phyloP scores from a whole-genome alignment of 805 yeast species.

The Komagataella ulmi region DNA sequence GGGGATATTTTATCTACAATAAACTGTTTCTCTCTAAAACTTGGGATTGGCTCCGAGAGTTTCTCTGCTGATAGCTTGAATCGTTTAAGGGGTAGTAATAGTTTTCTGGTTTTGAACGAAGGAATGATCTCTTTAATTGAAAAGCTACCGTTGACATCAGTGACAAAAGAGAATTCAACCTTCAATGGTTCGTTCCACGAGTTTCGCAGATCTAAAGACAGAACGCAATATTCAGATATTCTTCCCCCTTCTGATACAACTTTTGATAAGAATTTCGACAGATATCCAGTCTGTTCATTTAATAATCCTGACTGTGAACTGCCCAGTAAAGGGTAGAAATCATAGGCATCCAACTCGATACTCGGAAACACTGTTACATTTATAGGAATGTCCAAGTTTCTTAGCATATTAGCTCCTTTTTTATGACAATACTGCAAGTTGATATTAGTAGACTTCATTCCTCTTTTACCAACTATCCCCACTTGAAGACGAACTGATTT shows the following conservation, averaged over 20 bases:
- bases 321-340: slow-evolving; percentile 45
- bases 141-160: neutral
- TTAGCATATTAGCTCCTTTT: slow-evolving; percentile 24
- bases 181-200: slow-evolving; percentile 54
- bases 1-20: slow-evolving; percentile 41
- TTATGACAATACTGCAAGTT: slow-evolving; percentile 39
- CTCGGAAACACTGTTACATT: slow-evolving; percentile 60
- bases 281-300: slow-evolving; percentile 9
- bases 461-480: slow-evolving; percentile 59
- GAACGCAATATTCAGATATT: slow-evolving; percentile 41
- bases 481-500: slow-evolving; percentile 31
- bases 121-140: slow-evolving; percentile 1
- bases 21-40: slow-evolving; percentile 57
- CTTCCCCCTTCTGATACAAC: slow-evolving; percentile 18
- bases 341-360: slow-evolving; percentile 64
- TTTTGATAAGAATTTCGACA: slow-evolving; percentile 18
- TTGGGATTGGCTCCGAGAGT: slow-evolving; percentile 49
- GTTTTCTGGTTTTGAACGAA: slow-evolving; percentile 21
- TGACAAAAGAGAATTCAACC: slow-evolving; percentile 6
- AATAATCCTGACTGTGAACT: slow-evolving; percentile 11
- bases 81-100: slow-evolving; percentile 60
- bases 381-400: slow-evolving; percentile 56
- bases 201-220: slow-evolving; percentile 69
- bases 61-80: slow-evolving; percentile 27
- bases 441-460: slow-evolving; percentile 52